A percentile compares a stretch with the other conserved stretches of the same genome.
phyloP scores from a whole-genome alignment of 1,139 yeast species.

The Hansenula sp. region DNA sequence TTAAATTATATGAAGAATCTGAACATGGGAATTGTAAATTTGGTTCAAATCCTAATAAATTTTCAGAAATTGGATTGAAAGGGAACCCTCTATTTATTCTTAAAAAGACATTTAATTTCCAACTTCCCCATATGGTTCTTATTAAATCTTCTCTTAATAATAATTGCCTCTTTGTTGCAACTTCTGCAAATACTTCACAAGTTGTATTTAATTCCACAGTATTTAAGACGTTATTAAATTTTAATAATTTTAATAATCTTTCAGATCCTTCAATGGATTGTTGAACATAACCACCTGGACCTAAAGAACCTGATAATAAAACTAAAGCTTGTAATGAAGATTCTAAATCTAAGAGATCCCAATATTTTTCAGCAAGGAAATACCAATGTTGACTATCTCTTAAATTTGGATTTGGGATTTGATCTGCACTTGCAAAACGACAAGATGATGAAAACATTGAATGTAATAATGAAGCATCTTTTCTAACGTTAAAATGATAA shows the following conservation, averaged over 20 bases:
- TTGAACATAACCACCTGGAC: conserved; percentile 21
- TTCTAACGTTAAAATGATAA: conserved; percentile 27
- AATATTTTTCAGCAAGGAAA: conserved; percentile 30
- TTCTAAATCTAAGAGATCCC: conserved; percentile 30
- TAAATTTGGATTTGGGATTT: conserved; percentile 24
- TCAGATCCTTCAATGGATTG: conserved; percentile 25
- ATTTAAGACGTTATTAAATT: conserved; percentile 24
- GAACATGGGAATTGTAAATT: conserved; percentile 27
- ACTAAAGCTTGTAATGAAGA: conserved; percentile 24
- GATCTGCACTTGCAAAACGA: conserved; percentile 24
- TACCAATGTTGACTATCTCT: conserved; percentile 38
- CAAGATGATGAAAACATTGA: conserved; percentile 43
- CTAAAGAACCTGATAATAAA: conserved; percentile 22
- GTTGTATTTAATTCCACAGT: conserved; percentile 20
- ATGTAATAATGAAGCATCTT: conserved; percentile 40
- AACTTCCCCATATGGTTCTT: conserved; percentile 40
- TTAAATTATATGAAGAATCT: conserved; percentile 25
- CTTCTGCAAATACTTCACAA: conserved; percentile 18
- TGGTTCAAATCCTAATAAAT: conserved; percentile 22
- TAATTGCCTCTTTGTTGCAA: conserved; percentile 31
- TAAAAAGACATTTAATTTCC: conserved; percentile 30
- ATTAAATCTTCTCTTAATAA: conserved; percentile 34
- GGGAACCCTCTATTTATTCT: conserved; percentile 39
- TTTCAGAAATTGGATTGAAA: conserved; percentile 23
- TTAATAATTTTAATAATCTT: conserved; percentile 24